Percentiles rank a stretch among this genome's conserved stretches.
Conservation (phyloP, 2,329 filamentous ascomycete species). For the Colletotrichum acutatum region DNA sequence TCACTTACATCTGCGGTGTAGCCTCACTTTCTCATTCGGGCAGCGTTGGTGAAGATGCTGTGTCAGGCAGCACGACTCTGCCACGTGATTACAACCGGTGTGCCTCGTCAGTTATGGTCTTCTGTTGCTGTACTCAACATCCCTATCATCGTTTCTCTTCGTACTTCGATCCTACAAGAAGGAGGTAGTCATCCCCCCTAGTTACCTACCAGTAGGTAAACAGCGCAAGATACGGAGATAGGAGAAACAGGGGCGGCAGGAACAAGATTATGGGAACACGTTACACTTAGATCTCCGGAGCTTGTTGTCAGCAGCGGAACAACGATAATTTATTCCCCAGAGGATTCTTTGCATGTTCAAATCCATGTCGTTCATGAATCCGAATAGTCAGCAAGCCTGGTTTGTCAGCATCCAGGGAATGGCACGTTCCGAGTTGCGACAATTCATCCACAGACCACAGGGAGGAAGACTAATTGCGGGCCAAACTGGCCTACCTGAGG, state of each 20-base stretch:
- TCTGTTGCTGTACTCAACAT: not conserved
- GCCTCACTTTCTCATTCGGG: not conserved
- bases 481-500: not conserved
- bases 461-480: not conserved
- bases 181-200: not conserved
- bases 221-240: not conserved
- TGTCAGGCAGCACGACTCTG: constrained; percentile 20
- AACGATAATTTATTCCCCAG: not conserved
- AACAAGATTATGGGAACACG: not conserved
- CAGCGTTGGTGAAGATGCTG: constrained; percentile 5
- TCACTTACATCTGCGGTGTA: constrained; percentile 6
- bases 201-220: not conserved
- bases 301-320: not conserved
- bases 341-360: not conserved
- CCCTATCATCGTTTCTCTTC: not conserved
- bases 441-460: not conserved
- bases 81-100: constrained; percentile 11
- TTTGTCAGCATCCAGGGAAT: constrained; percentile 25
- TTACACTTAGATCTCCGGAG: not conserved
- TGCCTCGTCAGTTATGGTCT: not conserved
- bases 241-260: not conserved
- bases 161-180: not conserved
- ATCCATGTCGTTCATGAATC: not conserved
- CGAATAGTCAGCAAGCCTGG: constrained; percentile 5
- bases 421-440: not conserved